Conservation (phyloP, 345 rosid species). For the Eucalyptus sp. region DNA sequence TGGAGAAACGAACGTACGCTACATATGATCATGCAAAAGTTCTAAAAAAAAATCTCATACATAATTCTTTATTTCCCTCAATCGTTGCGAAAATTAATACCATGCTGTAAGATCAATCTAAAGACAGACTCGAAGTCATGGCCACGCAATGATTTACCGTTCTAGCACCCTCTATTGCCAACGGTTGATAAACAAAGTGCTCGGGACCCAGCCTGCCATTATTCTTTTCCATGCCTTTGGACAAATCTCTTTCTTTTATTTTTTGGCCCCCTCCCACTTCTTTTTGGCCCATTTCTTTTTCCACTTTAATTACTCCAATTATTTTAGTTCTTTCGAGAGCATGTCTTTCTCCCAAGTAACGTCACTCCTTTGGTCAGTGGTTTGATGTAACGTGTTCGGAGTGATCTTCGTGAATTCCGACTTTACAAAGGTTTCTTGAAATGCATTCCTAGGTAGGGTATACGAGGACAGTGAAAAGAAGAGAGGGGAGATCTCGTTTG, state of each 20-base stretch:
- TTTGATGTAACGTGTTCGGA: constrained; percentile 14
- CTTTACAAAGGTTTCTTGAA: not conserved
- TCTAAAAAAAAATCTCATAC: not conserved
- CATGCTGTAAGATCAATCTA: not conserved
- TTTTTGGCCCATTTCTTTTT: not conserved
- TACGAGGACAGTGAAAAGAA: not conserved
- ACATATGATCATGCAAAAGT: not conserved
- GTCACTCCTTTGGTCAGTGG: not conserved
- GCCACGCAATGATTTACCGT: not conserved
- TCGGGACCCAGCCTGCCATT: not conserved
- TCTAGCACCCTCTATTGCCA: not conserved
- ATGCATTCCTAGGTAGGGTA: not conserved
- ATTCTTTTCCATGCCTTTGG: not conserved
- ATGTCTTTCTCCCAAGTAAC: not conserved
- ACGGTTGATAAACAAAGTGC: not conserved
- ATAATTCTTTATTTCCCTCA: not conserved
- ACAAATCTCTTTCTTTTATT: not conserved
- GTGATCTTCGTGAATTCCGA: not conserved
- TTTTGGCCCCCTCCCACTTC: not conserved
- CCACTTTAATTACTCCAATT: not conserved
- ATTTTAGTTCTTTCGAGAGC: not conserved
- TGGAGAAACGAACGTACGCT: not conserved
- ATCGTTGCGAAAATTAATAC: not conserved
- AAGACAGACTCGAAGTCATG: not conserved
- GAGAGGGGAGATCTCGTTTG: not conserved